Conservation (phyloP, 2,329 filamentous ascomycete species). For the Annulohypoxylon truncatum region DNA sequence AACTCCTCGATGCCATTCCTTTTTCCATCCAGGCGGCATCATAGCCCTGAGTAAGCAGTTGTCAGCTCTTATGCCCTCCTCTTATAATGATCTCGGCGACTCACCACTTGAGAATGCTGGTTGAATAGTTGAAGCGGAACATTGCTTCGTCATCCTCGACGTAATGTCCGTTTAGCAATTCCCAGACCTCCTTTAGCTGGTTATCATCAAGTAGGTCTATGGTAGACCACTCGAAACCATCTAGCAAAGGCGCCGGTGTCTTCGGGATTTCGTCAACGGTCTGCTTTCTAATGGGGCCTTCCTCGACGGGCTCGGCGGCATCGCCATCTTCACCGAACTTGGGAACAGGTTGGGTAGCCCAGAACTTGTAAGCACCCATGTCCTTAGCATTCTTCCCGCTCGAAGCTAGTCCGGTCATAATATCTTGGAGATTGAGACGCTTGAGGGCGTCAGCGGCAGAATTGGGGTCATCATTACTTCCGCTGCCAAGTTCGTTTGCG, state of each 20-base stretch:
- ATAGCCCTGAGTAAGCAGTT: constrained; percentile 73
- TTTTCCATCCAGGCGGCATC: constrained; percentile 93
- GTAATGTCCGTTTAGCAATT: constrained; percentile 91
- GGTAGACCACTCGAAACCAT: constrained; percentile 93
- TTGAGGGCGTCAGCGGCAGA: constrained; percentile 65
- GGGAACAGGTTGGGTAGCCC: constrained; percentile 95
- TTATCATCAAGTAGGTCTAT: constrained; percentile 84
- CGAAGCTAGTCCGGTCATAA: constrained; percentile 79
- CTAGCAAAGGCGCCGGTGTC: constrained; percentile 78
- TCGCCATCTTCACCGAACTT: constrained; percentile 74
- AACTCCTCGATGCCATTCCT: constrained; percentile 95
- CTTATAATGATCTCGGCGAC: constrained; percentile 40
- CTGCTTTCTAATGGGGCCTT: constrained; percentile 87
- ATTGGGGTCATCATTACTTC: constrained; percentile 48
- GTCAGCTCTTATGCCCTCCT: constrained; percentile 1
- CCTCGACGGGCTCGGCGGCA: constrained; percentile 66
- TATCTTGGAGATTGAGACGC: constrained; percentile 74
- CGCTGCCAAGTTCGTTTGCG: constrained; percentile 66
- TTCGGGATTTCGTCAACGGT: constrained; percentile 82
- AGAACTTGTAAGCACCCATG: constrained; percentile 98
- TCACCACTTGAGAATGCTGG: constrained; percentile 88
- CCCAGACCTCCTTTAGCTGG: constrained; percentile 89
- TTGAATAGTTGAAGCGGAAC: constrained; percentile 97
- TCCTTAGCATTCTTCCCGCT: constrained; percentile 92
- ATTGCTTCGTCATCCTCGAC: constrained; percentile 97